A percentile compares a stretch with the other conserved stretches of the same genome.
Conservation (phyloP, 1,284 basidiomycete genomes). For the Moesziomyces antarcticus region DNA sequence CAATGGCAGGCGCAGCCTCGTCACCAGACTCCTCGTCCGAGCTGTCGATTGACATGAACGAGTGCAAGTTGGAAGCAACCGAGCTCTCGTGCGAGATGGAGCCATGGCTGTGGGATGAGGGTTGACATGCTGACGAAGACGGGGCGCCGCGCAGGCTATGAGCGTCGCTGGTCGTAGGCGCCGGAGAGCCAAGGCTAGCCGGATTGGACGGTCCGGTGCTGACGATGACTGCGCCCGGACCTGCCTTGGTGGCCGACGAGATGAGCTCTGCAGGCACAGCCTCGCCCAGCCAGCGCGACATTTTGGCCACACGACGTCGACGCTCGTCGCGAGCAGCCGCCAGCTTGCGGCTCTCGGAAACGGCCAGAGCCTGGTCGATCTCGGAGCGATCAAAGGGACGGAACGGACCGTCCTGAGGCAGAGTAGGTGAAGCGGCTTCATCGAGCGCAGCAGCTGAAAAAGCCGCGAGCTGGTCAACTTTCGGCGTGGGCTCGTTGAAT, state of each 20-base stretch:
- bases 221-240: constrained; percentile 16
- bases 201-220: constrained; percentile 5
- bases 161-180: constrained; percentile 6
- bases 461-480: constrained; percentile 33
- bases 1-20: constrained; percentile 3
- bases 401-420: constrained; percentile 34
- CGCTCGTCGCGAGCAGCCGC: constrained; percentile 47
- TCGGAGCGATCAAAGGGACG: constrained; percentile 16
- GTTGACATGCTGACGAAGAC: constrained; percentile 1
- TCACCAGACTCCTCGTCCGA: constrained; percentile 33
- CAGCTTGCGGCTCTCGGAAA: constrained; percentile 29
- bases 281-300: constrained; percentile 59
- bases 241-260: constrained; percentile 5
- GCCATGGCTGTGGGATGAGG: constrained; percentile 14
- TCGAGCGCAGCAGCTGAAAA: constrained; percentile 37
- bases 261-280: constrained; percentile 47
- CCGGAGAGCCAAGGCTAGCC: constrained; percentile 11
- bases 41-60: constrained; percentile 53
- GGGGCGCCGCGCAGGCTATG: constrained; percentile 1
- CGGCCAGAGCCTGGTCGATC: constrained; percentile 22
- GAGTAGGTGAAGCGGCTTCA: constrained; percentile 36
- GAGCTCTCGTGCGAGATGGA: constrained; percentile 22
- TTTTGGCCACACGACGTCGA: constrained; percentile 50
- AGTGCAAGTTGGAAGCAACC: constrained; percentile 16
- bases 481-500: constrained; percentile 34